Percentiles rank a stretch among this genome's conserved stretches.
Evolutionary conservation across 2,329 filamentous ascomycete genomes (phyloP).

Genomic region (Trichoderma atroviride): DNA sequence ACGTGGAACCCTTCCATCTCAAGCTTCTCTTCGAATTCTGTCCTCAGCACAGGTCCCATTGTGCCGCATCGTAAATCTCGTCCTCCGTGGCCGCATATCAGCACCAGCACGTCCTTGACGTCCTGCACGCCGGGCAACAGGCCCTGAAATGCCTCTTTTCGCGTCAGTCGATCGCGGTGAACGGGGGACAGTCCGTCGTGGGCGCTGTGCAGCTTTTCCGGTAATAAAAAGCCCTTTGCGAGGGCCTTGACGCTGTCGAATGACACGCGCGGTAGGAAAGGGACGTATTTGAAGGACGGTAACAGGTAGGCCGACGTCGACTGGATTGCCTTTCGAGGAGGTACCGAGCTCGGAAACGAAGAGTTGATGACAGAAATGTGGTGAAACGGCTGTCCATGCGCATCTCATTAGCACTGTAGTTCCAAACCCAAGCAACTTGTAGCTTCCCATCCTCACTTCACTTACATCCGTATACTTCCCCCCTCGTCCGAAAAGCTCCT

Average conservation of each 20-base stretch:
- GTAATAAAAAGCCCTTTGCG: slow-evolving; percentile 68
- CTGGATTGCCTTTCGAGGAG: slow-evolving; percentile 48
- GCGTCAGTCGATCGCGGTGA: slow-evolving; percentile 55
- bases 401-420: not conserved
- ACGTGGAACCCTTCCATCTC: slow-evolving; percentile 53
- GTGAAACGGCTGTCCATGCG: slow-evolving; percentile 69
- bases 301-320: slow-evolving; percentile 73
- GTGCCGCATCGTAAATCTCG: slow-evolving; percentile 82
- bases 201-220: slow-evolving; percentile 61
- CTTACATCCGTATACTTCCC: slow-evolving; percentile 69
- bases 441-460: slow-evolving; percentile 39
- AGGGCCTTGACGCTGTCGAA: slow-evolving; percentile 59
- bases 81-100: slow-evolving; percentile 86
- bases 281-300: slow-evolving; percentile 80
- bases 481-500: slow-evolving; percentile 66
- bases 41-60: slow-evolving; percentile 71
- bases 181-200: slow-evolving; percentile 63
- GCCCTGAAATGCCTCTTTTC: slow-evolving; percentile 55
- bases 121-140: slow-evolving; percentile 61
- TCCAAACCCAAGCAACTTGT: not conserved
- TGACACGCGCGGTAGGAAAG: slow-evolving; percentile 66
- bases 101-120: slow-evolving; percentile 69
- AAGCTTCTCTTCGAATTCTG: slow-evolving; percentile 69
- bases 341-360: slow-evolving; percentile 67
- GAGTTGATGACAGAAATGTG: slow-evolving; percentile 76